A percentile compares a stretch with the other conserved stretches of the same genome.
Conservation (phyloP, 192 early-diverging fungal genomes). For the Backusella psychrophila region DNA sequence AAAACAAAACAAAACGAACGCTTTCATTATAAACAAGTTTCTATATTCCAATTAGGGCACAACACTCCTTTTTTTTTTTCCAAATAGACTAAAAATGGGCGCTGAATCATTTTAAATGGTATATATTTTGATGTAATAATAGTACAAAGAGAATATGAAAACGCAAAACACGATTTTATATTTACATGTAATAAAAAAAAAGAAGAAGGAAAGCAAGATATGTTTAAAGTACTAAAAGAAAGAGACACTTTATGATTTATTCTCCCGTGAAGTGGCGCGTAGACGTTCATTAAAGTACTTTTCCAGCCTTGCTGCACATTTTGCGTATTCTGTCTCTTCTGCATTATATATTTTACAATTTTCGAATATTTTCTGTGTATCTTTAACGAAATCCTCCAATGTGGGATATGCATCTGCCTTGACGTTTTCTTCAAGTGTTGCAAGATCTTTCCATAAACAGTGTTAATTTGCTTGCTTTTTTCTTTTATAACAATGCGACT, state of each 20-base stretch:
- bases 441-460: conserved; percentile 53
- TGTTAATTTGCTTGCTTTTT: neutral
- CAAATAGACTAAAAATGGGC: no score
- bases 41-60: no score
- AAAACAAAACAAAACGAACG: no score
- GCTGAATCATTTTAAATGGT: no score
- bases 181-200: neutral
- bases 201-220: neutral
- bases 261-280: conserved; percentile 27
- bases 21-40: no score
- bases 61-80: no score
- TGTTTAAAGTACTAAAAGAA: neutral
- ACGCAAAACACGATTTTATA: no score
- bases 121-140: no score
- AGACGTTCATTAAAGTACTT: conserved; percentile 75
- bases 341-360: conserved; percentile 94
- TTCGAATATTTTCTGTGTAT: conserved; percentile 87
- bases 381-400: conserved; percentile 76
- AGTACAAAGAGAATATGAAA: no score
- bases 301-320: conserved; percentile 73
- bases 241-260: neutral
- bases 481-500: neutral
- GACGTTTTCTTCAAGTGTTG: conserved; percentile 79
- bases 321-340: conserved; percentile 80
- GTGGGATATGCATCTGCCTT: conserved; percentile 84